phyloP scores from a whole-genome alignment of 2,329 filamentous ascomycete genomes.

The Penicillium frequentans region DNA sequence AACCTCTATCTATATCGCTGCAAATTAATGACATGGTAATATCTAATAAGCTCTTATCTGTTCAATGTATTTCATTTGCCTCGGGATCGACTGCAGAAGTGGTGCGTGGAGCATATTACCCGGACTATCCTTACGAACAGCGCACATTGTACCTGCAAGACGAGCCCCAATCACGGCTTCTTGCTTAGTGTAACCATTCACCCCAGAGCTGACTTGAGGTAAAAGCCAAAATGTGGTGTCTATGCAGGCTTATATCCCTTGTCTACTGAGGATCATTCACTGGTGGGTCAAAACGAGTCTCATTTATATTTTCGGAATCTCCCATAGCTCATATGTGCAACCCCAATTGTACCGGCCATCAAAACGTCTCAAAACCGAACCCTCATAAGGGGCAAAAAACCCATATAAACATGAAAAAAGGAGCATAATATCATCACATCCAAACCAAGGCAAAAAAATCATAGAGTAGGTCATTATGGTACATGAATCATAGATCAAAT shows the following conservation, averaged over 20 bases:
- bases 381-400: slow-evolving; percentile 11
- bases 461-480: slow-evolving; percentile 18
- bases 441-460: neutral
- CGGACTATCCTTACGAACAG: slow-evolving; percentile 13
- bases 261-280: neutral
- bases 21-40: neutral
- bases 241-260: neutral
- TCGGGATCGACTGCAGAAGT: neutral
- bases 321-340: slow-evolving; percentile 22
- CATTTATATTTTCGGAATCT: neutral
- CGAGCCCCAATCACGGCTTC: slow-evolving; percentile 7
- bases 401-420: slow-evolving; percentile 13
- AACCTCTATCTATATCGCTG: neutral
- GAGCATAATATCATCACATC: slow-evolving; percentile 4
- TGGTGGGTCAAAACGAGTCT: neutral
- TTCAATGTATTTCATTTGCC: neutral
- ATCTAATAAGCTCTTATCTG: neutral
- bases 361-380: slow-evolving; percentile 1
- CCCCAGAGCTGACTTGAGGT: neutral
- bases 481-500: slow-evolving; percentile 21
- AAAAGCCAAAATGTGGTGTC: neutral
- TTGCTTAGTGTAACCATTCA: slow-evolving; percentile 15
- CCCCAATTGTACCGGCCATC: slow-evolving; percentile 1
- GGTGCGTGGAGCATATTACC: slow-evolving; percentile 4
- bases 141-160: slow-evolving; percentile 22